These are phyloP conservation scores for Tetrahymena borealis DNA, from an alignment of 73 alveolate species.

Conservation along the genomic window DNA sequence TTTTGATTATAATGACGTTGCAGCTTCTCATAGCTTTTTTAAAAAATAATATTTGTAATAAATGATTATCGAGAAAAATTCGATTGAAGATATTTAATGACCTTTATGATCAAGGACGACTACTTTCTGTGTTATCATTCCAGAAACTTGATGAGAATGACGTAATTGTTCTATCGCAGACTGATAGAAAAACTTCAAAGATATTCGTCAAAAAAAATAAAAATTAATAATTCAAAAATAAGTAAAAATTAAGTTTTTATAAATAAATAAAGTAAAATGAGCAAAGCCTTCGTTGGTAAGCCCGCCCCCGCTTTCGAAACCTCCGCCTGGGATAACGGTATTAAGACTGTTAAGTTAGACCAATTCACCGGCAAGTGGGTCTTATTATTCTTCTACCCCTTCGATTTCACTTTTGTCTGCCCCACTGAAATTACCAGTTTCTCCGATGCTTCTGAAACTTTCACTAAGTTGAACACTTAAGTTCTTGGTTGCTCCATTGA, in stretches of 20 bases:
- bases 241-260: too few relatives aligned
- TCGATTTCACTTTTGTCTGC: constrained; percentile 88
- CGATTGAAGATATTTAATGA: neutral
- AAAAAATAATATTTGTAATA: neutral
- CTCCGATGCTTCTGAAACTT: constrained; percentile 75
- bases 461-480: constrained; percentile 68
- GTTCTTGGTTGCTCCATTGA: constrained; percentile 87
- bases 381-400: constrained; percentile 86
- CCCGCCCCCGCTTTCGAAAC: neutral
- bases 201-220: neutral
- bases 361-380: neutral
- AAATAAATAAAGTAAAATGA: too few relatives aligned
- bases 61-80: neutral
- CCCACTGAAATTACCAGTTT: constrained; percentile 71
- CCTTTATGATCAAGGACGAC: neutral
- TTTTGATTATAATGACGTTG: neutral
- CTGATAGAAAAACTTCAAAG: neutral
- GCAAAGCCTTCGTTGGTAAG: neutral
- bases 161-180: neutral
- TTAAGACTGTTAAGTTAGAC: neutral
- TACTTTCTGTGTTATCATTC: neutral
- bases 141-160: neutral
- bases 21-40: neutral
- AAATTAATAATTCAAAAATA: neutral
- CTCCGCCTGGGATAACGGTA: neutral